Evolutionary conservation across 169 alveolate genomes (phyloP).

Genomic region (Cryptosporidium ubiquitum): DNA sequence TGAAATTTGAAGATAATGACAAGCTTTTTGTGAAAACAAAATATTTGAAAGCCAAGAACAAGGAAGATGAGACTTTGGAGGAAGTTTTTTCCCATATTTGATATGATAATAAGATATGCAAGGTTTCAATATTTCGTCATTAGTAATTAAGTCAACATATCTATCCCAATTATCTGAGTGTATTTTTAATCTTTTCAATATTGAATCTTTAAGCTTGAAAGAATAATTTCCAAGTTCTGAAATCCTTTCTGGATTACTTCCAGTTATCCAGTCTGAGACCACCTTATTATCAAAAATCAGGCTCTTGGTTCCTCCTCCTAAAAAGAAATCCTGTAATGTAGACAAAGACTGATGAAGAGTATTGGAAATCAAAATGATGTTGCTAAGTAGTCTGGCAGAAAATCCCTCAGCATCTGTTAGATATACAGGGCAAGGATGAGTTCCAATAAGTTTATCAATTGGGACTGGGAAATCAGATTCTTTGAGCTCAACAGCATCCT

Average conservation of each 20-base stretch:
- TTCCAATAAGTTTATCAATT: slow-evolving; percentile 39
- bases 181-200: not conserved
- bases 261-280: slow-evolving; percentile 20
- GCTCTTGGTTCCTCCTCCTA: not conserved
- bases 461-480: slow-evolving; percentile 67
- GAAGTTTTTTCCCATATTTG: slow-evolving; percentile 3
- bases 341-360: not conserved
- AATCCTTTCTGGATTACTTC: not conserved
- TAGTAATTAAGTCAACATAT: not conserved
- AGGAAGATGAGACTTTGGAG: slow-evolving; percentile 32
- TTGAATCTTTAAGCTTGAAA: slow-evolving; percentile 8
- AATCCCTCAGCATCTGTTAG: slow-evolving; percentile 52
- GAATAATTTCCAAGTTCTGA: not conserved
- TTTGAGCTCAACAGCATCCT: slow-evolving; percentile 37
- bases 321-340: slow-evolving; percentile 19
- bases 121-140: slow-evolving; percentile 52
- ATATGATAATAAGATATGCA: slow-evolving; percentile 30
- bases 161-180: slow-evolving; percentile 20
- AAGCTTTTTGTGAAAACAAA: slow-evolving; percentile 32
- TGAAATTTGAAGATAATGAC: slow-evolving; percentile 18
- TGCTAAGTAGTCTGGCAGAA: slow-evolving; percentile 14
- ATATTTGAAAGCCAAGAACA: slow-evolving; percentile 72
- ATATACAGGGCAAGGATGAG: slow-evolving; percentile 66
- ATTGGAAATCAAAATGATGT: slow-evolving; percentile 20
- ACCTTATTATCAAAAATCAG: not conserved